These are phyloP conservation scores for Adansonia gregorii DNA, from an alignment of 441 rosid genomes.

Conservation along the genomic window DNA sequence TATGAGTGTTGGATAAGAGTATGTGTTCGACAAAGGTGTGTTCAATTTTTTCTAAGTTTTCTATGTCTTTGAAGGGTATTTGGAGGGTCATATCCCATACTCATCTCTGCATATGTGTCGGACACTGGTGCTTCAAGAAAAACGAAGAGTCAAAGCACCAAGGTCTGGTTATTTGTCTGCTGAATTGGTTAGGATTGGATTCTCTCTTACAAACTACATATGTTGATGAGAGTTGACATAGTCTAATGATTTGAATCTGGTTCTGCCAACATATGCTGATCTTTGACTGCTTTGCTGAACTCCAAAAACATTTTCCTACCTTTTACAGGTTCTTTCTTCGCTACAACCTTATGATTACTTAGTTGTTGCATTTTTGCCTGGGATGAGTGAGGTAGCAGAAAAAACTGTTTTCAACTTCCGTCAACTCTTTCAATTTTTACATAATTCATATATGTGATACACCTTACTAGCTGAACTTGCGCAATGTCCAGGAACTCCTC, in stretches of 20 bases:
- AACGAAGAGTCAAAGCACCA: too few species aligned
- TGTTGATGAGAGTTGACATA: not conserved
- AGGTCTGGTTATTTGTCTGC: not conserved
- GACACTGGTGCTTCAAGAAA: too few species aligned
- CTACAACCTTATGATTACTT: conserved; percentile 80
- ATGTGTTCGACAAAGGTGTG: too few species aligned
- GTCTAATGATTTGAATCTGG: not conserved
- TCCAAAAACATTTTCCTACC: not conserved
- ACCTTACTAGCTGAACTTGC: not conserved
- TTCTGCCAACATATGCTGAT: not conserved
- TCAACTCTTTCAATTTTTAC: not conserved
- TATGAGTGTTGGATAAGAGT: too few species aligned
- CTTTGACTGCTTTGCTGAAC: conserved; percentile 22
- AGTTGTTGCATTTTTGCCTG: conserved; percentile 77
- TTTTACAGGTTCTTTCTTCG: conserved; percentile 75
- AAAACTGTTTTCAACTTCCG: not conserved
- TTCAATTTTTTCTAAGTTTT: too few species aligned
- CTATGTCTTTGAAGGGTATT: too few species aligned
- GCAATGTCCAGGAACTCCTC: conserved; percentile 66
- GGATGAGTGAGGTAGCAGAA: conserved; percentile 74
- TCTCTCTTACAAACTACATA: not conserved
- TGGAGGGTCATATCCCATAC: too few species aligned
- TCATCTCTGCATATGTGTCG: too few species aligned
- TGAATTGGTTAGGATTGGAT: not conserved
- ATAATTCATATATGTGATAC: not conserved